A percentile compares a stretch with the other conserved stretches of the same genome.
Conservation (phyloP, 2,329 filamentous ascomycete species). For the Aspergillus novoparasiticus region DNA sequence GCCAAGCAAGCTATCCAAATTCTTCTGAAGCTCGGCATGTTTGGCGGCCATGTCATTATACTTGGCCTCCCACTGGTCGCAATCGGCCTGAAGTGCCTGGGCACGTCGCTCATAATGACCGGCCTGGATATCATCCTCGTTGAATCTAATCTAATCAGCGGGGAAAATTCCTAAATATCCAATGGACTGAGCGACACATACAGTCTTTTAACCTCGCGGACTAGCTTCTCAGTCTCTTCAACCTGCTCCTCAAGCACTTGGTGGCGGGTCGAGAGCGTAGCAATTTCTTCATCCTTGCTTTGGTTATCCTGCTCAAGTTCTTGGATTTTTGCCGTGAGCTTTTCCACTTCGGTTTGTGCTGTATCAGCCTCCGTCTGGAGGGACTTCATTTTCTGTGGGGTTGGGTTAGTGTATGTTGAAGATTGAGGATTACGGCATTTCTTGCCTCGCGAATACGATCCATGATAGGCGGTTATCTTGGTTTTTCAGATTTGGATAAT, state of each 20-base stretch:
- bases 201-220: not conserved
- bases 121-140: not conserved
- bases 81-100: not conserved
- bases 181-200: not conserved
- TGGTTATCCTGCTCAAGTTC: not conserved
- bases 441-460: not conserved
- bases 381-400: not conserved
- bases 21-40: not conserved
- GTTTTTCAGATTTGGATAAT: not conserved
- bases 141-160: not conserved
- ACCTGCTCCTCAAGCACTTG: not conserved
- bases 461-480: not conserved
- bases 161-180: not conserved
- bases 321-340: not conserved
- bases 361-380: not conserved
- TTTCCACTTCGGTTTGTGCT: not conserved
- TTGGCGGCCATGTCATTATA: not conserved
- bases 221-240: not conserved
- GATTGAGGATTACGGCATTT: not conserved
- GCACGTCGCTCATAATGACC: not conserved
- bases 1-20: not conserved
- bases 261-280: not conserved
- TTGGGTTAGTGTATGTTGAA: not conserved
- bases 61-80: not conserved
- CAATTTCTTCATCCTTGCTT: not conserved